Base-by-base conservation (phyloP, 2,329 filamentous ascomycete genomes). In the Fusarium fujikuroi region DNA sequence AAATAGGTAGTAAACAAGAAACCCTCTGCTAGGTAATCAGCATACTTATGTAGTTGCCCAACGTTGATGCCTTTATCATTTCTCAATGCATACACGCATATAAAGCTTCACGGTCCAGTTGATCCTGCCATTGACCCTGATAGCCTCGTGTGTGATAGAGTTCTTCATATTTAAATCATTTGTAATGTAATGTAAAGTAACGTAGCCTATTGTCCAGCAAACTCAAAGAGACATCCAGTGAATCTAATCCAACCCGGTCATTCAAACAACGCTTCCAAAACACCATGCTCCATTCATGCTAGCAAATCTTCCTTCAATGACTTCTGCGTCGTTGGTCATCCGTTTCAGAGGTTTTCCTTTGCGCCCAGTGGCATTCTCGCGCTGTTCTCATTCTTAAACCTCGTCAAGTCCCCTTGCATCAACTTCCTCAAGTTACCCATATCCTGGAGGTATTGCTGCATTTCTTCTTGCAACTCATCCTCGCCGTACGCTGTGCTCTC, bases 371-470 rank as follows among this genome's bases (percentile, higher is more conserved):
- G 86, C 78, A 79, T 82, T 28, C 86, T 83, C 66, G 91, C 89
- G 25, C 88, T 85, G 62, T 89, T 87, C 60, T 90, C 88, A 77
- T 94, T 92, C 77, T 79, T 78, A 76, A 84, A 96, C 43, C 93
- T 85, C 63, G 85, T 85, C 81, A 93, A 89, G 80, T 98, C 96
- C 77, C 96, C 94, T 11, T 90, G 91, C 71, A 98, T 90, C 84
- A 83, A 74, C 75, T 82, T 83, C 42, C 81, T 76, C 69, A 83
- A 64, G 66, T 97, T 98, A 77, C 91, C 90, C 81, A 92, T 92
- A 84, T 98, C 95, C 75, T 91, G 90, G 73, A 99, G 86, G 78
- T 98, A 88, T 40, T 92, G 91, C 75, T 95, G 91, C 87, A 97
- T 95, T 78, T 94, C 91, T n/a, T 91, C 91, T 79, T 98, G 93